These are phyloP conservation scores for Lotus japonicus DNA, from an alignment of 306 rosid species.

Conservation along the genomic window DNA sequence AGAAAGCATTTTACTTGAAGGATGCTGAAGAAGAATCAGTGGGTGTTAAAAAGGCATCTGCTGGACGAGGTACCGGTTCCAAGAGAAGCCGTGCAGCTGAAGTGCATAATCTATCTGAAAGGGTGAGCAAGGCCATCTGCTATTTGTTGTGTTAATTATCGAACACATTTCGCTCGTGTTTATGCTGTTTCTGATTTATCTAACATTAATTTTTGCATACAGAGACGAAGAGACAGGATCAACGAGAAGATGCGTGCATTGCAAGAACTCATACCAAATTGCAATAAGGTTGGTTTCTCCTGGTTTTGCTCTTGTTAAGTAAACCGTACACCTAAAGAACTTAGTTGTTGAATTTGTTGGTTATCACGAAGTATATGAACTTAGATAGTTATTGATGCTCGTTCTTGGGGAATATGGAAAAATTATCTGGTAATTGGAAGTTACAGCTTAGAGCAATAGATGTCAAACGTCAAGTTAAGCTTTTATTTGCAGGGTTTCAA, in stretches of 20 bases:
- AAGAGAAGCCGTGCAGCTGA: conserved; percentile 98
- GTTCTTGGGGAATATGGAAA: conserved; percentile 13
- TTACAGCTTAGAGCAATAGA: neutral
- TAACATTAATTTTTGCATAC: conserved; percentile 27
- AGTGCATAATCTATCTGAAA: conserved; percentile 97
- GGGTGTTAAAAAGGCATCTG: conserved; percentile 47
- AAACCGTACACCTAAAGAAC: conserved; percentile 11
- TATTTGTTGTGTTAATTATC: neutral
- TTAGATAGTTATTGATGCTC: neutral
- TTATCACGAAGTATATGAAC: conserved; percentile 13
- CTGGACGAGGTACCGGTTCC: conserved; percentile 49
- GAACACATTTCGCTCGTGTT: neutral
- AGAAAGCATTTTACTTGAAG: conserved; percentile 42
- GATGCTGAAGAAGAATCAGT: conserved; percentile 83
- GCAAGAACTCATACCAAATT: conserved; percentile 96
- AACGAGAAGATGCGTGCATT: conserved; percentile 97
- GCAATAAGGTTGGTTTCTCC: conserved; percentile 68
- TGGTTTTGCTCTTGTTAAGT: neutral
- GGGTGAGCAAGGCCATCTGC: conserved; percentile 54
- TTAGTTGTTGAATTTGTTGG: conserved; percentile 5
- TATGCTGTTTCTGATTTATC: conserved; percentile 18
- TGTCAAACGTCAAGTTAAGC: conserved; percentile 18
- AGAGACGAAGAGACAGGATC: conserved; percentile 96
- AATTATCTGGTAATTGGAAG: neutral
- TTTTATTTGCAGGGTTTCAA: conserved; percentile 8